These are phyloP conservation scores for Pseudocercospora fijiensis DNA, from an alignment of 2,329 filamentous ascomycete species.

Conservation along the genomic window DNA sequence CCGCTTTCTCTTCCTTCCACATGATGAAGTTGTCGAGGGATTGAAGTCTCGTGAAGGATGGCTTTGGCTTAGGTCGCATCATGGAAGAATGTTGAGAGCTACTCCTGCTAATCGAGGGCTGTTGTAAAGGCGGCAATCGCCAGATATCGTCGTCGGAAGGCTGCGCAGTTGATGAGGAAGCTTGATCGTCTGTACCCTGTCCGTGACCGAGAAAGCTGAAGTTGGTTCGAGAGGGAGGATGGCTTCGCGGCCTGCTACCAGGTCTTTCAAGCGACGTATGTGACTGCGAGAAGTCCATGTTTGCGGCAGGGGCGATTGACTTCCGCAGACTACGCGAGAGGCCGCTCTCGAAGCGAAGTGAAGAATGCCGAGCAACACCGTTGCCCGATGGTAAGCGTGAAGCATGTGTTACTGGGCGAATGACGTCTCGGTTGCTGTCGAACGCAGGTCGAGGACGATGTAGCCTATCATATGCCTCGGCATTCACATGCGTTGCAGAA, in stretches of 20 bases:
- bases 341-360: slow-evolving; percentile 24
- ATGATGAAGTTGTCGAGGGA: slow-evolving; percentile 37
- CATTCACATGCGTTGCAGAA: slow-evolving; percentile 15
- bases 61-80: slow-evolving; percentile 27
- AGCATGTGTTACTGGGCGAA: slow-evolving; percentile 3
- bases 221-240: slow-evolving; percentile 18
- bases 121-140: slow-evolving; percentile 24
- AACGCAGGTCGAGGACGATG: neutral
- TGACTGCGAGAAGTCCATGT: slow-evolving; percentile 13
- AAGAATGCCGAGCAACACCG: slow-evolving; percentile 24
- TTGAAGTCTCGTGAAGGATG: slow-evolving; percentile 30
- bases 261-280: slow-evolving; percentile 3
- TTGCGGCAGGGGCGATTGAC: slow-evolving; percentile 19
- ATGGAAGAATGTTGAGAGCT: slow-evolving; percentile 21
- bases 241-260: slow-evolving; percentile 19
- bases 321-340: slow-evolving; percentile 9
- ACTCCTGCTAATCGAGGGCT: slow-evolving; percentile 21
- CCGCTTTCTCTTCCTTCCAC: slow-evolving; percentile 35
- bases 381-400: slow-evolving; percentile 3
- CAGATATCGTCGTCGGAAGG: slow-evolving; percentile 24
- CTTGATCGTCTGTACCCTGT: neutral
- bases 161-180: slow-evolving; percentile 14
- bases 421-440: slow-evolving; percentile 7
- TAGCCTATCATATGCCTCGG: slow-evolving; percentile 4
- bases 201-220: slow-evolving; percentile 12